Base-by-base conservation (phyloP, 1,284 basidiomycete genomes). In the Sporisorium graminicola region DNA sequence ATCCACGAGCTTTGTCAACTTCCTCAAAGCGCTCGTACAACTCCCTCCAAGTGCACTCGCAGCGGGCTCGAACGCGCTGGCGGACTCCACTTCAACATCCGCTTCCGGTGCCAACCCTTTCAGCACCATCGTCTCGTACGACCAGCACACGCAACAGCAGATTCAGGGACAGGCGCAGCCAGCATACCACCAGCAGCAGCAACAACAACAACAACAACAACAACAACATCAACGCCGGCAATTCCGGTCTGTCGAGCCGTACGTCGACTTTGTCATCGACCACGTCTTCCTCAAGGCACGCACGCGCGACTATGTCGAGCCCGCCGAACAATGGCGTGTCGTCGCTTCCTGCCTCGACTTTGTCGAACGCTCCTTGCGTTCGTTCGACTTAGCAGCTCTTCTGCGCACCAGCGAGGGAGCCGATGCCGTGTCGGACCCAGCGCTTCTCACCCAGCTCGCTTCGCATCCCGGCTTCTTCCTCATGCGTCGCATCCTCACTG, bases 381-480 rank as follows among this genome's bases (percentile, higher is more conserved):
- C 91, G 66, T 96, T 93, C 86, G 91, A 95, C 81, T 87, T 97
- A 56, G 91, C 79, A 49, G 44, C 65, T 35, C 54, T 82, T 59
- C 59, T 78, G 3, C 50, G 43, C 27, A 58, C 29, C 46, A 66
- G 56, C 46, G 64, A 82, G 8, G 61, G 72, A 20, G 51, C 74
- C 27, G 71, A 75, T 13, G 71, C 69, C 12, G 70, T 72, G 5
- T 58, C 73, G 4, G 81, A 82, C 18, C 79, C 87, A 0, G 81
- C 82, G 1, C 81, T 58, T 51, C 62, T 86, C 33, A 75, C 70
- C 4, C 79, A 74, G 33, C 78, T 91, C 2, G 74, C 67, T 26
- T 70, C 65, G 56, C 94, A 98, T 85, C 94, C 96, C 0, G 96
- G 95, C 1, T 95, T 94, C 85, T 91, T 94, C 57, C 87, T 98